Conservation (phyloP, 2,329 filamentous ascomycete species). For the Elsinoe fawcettii region DNA sequence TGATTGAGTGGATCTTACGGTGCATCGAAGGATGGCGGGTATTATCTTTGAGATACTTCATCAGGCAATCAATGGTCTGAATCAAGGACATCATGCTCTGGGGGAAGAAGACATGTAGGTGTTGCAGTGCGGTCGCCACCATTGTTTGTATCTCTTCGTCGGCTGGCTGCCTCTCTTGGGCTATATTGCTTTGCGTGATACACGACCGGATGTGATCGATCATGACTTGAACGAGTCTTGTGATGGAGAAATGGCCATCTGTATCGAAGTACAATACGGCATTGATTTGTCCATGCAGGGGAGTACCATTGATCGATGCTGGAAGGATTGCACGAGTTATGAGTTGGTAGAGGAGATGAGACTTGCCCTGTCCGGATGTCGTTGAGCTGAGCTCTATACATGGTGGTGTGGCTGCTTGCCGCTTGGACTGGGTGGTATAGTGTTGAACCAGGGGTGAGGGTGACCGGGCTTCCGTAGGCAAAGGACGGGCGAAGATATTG, state of each 20-base stretch:
- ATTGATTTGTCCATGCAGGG: conserved; percentile 39
- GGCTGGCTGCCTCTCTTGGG: neutral
- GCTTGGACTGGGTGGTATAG: neutral
- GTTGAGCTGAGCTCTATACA: conserved; percentile 49
- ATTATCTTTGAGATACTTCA: conserved; percentile 43
- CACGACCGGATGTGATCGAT: conserved; percentile 21
- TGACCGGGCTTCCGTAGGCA: neutral
- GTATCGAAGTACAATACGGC: conserved; percentile 51
- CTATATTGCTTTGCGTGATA: neutral
- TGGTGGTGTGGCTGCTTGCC: conserved; percentile 23
- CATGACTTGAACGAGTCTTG: conserved; percentile 38
- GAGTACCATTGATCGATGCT: conserved; percentile 13
- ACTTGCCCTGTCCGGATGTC: conserved; percentile 48
- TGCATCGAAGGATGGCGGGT: conserved; percentile 39
- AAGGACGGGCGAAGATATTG: neutral
- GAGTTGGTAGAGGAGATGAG: conserved; percentile 52
- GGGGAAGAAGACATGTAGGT: conserved; percentile 53
- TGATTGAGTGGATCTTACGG: conserved; percentile 42
- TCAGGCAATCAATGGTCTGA: conserved; percentile 41
- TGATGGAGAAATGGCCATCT: conserved; percentile 46
- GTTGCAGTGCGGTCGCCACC: conserved; percentile 38
- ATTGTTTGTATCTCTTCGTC: conserved; percentile 19
- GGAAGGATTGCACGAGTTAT: conserved; percentile 47
- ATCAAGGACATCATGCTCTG: conserved; percentile 45
- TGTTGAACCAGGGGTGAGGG: neutral